phyloP scores from a whole-genome alignment of 2,329 filamentous ascomycete species.

The Macrophomina phaseolina region DNA sequence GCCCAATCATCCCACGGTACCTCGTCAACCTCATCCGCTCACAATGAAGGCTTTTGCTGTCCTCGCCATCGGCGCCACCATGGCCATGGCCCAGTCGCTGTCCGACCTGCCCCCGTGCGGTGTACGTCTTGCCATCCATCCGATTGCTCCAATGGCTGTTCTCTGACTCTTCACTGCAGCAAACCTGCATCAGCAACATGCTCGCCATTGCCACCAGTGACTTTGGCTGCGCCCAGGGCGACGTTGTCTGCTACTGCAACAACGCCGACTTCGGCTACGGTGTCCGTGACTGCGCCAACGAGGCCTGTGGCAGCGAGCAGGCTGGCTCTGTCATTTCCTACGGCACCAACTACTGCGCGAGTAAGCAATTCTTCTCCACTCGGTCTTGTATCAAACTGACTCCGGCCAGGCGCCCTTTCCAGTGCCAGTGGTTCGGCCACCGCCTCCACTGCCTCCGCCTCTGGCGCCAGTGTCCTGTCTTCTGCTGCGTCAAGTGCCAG shows the following conservation, averaged over 20 bases:
- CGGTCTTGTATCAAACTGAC: conserved; percentile 13
- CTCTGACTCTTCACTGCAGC: conserved; percentile 32
- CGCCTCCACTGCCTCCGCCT: not conserved
- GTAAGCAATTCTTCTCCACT: conserved; percentile 32
- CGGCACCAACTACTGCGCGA: conserved; percentile 41
- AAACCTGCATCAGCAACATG: conserved; percentile 56
- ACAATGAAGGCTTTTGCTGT: conserved; percentile 47
- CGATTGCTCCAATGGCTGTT: not conserved
- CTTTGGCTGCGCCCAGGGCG: conserved; percentile 48
- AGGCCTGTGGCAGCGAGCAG: conserved; percentile 44
- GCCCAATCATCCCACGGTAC: not conserved
- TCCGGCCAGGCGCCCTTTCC: conserved; percentile 25
- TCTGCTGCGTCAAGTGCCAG: conserved; percentile 3
- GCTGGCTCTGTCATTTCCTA: conserved; percentile 41
- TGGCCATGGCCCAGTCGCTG: conserved; percentile 42
- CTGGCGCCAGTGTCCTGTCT: conserved; percentile 2
- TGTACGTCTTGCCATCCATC: not conserved
- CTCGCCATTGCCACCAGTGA: conserved; percentile 43
- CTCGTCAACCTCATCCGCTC: conserved; percentile 27
- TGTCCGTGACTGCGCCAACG: conserved; percentile 54
- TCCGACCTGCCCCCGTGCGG: conserved; percentile 38
- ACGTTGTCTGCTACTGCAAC: conserved; percentile 53
- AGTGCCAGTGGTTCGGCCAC: conserved; percentile 29
- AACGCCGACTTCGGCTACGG: conserved; percentile 53
- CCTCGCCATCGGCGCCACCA: conserved; percentile 42